A percentile compares a stretch with the other conserved stretches of the same genome.
Evolutionary conservation across 2,329 filamentous ascomycete species (phyloP).

Genomic region (Colletotrichum sp.): DNA sequence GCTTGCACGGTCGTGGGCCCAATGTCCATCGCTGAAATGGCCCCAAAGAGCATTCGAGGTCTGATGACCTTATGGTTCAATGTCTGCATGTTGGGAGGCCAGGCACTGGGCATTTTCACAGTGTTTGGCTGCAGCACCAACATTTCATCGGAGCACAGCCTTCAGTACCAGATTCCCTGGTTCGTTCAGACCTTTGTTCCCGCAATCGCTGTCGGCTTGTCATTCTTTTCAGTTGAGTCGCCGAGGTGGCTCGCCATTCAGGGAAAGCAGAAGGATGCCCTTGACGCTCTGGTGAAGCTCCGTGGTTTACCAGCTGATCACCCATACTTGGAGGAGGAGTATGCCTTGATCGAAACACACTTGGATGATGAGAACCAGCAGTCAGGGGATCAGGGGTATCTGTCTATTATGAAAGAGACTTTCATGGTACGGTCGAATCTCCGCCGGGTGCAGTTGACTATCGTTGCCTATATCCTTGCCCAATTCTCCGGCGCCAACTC

Average conservation of each 20-base stretch:
- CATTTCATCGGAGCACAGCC: constrained; percentile 23
- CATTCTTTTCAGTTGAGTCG: constrained; percentile 40
- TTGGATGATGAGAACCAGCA: constrained; percentile 13
- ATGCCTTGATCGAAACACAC: constrained; percentile 30
- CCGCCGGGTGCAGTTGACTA: constrained; percentile 40
- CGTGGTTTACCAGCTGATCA: constrained; percentile 30
- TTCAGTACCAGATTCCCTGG: constrained; percentile 34
- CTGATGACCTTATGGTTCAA: constrained; percentile 36
- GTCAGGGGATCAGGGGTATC: not conserved
- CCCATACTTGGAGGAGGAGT: constrained; percentile 29
- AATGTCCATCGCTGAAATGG: constrained; percentile 37
- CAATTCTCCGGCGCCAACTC: constrained; percentile 49
- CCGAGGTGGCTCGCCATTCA: constrained; percentile 40
- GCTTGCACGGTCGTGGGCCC: constrained; percentile 36
- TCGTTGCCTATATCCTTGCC: constrained; percentile 41
- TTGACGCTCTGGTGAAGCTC: constrained; percentile 14
- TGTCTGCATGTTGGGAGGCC: constrained; percentile 29
- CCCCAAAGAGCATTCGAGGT: constrained; percentile 36
- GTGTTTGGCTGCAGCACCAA: constrained; percentile 38
- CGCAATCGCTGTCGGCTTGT: constrained; percentile 12
- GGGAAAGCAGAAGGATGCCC: constrained; percentile 30
- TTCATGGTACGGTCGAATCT: constrained; percentile 41
- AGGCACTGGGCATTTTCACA: constrained; percentile 28
- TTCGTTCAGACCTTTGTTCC: not conserved
- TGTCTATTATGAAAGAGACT: constrained; percentile 36